Conservation (phyloP, 768 basidiomycete genomes). For the Termitomyces sp. region DNA sequence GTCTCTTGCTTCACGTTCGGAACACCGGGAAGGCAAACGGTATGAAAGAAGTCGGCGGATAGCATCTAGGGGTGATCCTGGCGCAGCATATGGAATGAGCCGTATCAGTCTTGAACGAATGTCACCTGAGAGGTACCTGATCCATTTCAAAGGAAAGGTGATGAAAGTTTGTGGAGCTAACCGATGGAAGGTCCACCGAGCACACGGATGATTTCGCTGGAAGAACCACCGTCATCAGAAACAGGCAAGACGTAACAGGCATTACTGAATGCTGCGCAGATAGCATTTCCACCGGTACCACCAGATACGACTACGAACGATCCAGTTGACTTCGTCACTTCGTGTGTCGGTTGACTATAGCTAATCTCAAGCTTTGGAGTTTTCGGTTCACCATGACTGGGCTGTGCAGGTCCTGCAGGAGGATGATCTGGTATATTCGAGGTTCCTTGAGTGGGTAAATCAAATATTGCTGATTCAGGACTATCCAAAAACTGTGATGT, state of each 20-base stretch:
- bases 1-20: conserved; percentile 76
- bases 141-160: not conserved
- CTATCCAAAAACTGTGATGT: conserved; percentile 31
- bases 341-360: not conserved
- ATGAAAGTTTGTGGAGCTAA: conserved; percentile 17
- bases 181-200: conserved; percentile 85
- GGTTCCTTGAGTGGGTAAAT: conserved; percentile 49
- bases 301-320: conserved; percentile 81
- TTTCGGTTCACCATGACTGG: not conserved
- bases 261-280: conserved; percentile 77
- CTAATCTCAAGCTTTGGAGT: conserved; percentile 1
- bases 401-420: conserved; percentile 1
- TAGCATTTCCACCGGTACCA: conserved; percentile 91
- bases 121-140: conserved; percentile 48
- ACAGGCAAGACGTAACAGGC: conserved; percentile 88
- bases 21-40: conserved; percentile 63
- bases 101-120: conserved; percentile 87
- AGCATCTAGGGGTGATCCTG: conserved; percentile 58
- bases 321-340: conserved; percentile 10
- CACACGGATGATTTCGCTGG: conserved; percentile 90
- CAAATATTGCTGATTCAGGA: conserved; percentile 71
- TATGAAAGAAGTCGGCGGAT: conserved; percentile 77
- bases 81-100: conserved; percentile 66
- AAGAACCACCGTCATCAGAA: conserved; percentile 94
- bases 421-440: conserved; percentile 1